phyloP scores from a whole-genome alignment of 345 rosid species.

The Corymbia maculata region DNA sequence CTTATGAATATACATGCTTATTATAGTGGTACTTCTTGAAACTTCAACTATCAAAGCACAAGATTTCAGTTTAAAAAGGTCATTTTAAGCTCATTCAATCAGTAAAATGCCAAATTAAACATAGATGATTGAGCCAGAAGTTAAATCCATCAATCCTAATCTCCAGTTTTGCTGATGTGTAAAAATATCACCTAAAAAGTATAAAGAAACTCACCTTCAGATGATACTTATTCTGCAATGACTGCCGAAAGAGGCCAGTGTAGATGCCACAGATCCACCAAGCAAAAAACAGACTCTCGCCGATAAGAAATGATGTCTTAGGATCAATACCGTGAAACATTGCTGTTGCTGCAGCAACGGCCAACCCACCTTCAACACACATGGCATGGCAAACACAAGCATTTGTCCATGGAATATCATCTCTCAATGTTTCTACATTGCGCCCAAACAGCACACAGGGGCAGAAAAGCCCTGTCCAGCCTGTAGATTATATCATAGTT shows the following conservation, averaged over 20 bases:
- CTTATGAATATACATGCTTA: background rate
- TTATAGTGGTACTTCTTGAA: background rate
- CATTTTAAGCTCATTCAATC: background rate
- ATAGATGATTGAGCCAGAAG: background rate
- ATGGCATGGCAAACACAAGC: conserved; percentile 79
- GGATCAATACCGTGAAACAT: conserved; percentile 75
- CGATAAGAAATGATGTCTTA: conserved; percentile 59
- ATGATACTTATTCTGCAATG: conserved; percentile 79
- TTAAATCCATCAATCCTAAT: background rate
- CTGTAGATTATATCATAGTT: conserved; percentile 16
- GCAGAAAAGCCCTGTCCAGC: conserved; percentile 67
- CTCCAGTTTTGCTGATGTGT: background rate
- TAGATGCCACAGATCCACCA: conserved; percentile 95
- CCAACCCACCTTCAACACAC: conserved; percentile 85
- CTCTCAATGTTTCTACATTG: conserved; percentile 60
- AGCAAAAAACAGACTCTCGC: conserved; percentile 65
- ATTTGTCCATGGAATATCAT: conserved; percentile 63
- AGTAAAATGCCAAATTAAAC: background rate
- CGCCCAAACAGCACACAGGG: conserved; percentile 80
- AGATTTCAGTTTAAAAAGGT: background rate
- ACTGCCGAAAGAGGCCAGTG: conserved; percentile 65
- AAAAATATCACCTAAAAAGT: background rate
- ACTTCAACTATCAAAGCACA: background rate
- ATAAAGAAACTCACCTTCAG: conserved; percentile 50
- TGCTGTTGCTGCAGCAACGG: conserved; percentile 55